These are phyloP conservation scores for Apodospora peruviana DNA, from an alignment of 495 filamentous ascomycete genomes.

Conservation along the genomic window DNA sequence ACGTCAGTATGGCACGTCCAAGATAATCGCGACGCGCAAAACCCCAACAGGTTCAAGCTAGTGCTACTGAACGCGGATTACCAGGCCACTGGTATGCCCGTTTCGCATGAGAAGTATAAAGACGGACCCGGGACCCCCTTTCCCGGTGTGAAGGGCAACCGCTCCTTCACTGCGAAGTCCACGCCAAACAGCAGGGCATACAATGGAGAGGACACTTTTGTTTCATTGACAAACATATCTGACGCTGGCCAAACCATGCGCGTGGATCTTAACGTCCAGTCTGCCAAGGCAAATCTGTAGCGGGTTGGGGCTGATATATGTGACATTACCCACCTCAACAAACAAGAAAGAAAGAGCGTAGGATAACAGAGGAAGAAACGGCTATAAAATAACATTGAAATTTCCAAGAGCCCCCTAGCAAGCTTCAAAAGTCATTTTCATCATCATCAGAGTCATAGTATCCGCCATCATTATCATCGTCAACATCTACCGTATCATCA, in stretches of 20 bases:
- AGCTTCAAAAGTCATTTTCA: too few species aligned
- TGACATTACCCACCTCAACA: too few species aligned
- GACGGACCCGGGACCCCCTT: neutral
- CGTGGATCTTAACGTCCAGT: neutral
- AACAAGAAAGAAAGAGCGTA: too few species aligned
- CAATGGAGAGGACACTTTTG: neutral
- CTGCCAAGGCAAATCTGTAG: neutral
- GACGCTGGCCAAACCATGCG: neutral
- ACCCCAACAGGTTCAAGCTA: neutral
- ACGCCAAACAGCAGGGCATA: neutral
- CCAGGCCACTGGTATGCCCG: neutral
- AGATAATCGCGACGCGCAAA: neutral
- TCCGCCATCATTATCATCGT: too few species aligned
- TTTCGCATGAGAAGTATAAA: neutral
- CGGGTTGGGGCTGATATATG: too few species aligned
- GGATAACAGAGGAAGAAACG: too few species aligned
- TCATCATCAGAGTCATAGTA: too few species aligned
- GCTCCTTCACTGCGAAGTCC: neutral
- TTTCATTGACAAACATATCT: neutral
- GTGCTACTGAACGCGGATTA: neutral
- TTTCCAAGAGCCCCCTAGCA: too few species aligned
- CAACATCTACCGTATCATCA: too few species aligned
- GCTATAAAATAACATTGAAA: too few species aligned
- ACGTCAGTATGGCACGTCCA: neutral
- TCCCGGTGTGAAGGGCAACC: neutral